These are phyloP conservation scores for Tricladium varicosporioides DNA, from an alignment of 2,329 filamentous ascomycete species.

Conservation along the genomic window DNA sequence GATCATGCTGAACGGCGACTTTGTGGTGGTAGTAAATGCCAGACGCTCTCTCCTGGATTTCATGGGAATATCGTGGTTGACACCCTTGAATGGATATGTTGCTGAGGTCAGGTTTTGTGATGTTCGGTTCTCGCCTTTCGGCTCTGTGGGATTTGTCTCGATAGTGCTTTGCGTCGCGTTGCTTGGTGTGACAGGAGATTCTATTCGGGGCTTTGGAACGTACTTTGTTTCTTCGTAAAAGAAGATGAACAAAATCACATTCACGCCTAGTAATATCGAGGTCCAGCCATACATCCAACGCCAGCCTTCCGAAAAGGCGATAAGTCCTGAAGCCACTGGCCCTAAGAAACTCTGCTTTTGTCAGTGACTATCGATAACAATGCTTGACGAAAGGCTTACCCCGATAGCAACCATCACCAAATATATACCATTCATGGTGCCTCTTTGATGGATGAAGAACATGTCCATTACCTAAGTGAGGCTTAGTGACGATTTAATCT, in stretches of 20 bases:
- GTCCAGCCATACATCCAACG: constrained; percentile 50
- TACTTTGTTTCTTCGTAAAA: constrained; percentile 44
- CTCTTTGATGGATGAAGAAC: constrained; percentile 48
- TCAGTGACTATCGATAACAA: neutral
- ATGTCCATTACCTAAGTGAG: constrained; percentile 39
- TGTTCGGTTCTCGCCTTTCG: neutral
- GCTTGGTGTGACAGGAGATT: neutral
- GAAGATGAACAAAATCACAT: constrained; percentile 41
- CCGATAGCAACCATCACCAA: constrained; percentile 29
- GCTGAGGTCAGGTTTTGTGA: neutral
- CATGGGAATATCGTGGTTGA: constrained; percentile 30
- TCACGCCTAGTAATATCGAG: constrained; percentile 39
- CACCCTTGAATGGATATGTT: neutral
- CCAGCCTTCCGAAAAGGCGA: constrained; percentile 42
- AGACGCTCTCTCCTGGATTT: constrained; percentile 45
- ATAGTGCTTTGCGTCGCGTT: neutral
- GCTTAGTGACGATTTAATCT: neutral
- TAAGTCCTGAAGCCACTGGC: constrained; percentile 40
- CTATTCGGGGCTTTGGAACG: constrained; percentile 3
- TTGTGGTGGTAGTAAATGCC: constrained; percentile 30
- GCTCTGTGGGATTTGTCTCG: neutral
- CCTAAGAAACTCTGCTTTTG: constrained; percentile 33
- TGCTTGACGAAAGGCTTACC: constrained; percentile 19
- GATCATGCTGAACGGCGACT: constrained; percentile 31
- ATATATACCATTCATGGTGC: constrained; percentile 48